These are phyloP conservation scores for Neopestalotiopsis sp. DNA, from an alignment of 2,329 filamentous ascomycete species.

Conservation along the genomic window DNA sequence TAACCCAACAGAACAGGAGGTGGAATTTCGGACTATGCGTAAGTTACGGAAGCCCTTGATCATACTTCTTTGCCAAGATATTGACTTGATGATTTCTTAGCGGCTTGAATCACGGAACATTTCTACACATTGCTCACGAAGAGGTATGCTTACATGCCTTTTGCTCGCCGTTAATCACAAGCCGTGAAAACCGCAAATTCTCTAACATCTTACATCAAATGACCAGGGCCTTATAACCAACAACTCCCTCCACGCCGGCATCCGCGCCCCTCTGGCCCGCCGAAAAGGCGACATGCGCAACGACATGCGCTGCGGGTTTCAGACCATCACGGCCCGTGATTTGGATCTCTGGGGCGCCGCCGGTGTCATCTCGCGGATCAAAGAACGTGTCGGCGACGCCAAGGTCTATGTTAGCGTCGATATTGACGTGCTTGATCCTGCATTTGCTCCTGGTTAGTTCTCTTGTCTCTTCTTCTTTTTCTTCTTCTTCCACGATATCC, in stretches of 20 bases:
- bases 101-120: conserved; percentile 65
- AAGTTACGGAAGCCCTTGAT: conserved; percentile 30
- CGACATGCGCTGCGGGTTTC: conserved; percentile 63
- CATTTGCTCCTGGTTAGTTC: conserved; percentile 58
- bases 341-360: conserved; percentile 72
- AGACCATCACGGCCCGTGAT: conserved; percentile 63
- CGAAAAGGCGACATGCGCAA: conserved; percentile 57
- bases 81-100: conserved; percentile 29
- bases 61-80: neutral
- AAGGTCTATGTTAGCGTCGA: conserved; percentile 76
- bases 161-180: neutral
- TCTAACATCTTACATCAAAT: conserved; percentile 18
- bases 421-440: conserved; percentile 82
- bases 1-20: conserved; percentile 43
- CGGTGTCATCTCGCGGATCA: conserved; percentile 68
- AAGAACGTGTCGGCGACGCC: conserved; percentile 55
- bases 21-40: conserved; percentile 64
- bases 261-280: conserved; percentile 57
- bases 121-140: conserved; percentile 66
- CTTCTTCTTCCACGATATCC: too few relatives aligned
- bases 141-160: conserved; percentile 40
- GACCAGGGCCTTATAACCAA: conserved; percentile 56
- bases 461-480: too few relatives aligned
- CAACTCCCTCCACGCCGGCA: conserved; percentile 65
- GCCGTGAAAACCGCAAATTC: neutral